Conservation (phyloP, 2,329 filamentous ascomycete genomes). For the Exophiala spinifera region DNA sequence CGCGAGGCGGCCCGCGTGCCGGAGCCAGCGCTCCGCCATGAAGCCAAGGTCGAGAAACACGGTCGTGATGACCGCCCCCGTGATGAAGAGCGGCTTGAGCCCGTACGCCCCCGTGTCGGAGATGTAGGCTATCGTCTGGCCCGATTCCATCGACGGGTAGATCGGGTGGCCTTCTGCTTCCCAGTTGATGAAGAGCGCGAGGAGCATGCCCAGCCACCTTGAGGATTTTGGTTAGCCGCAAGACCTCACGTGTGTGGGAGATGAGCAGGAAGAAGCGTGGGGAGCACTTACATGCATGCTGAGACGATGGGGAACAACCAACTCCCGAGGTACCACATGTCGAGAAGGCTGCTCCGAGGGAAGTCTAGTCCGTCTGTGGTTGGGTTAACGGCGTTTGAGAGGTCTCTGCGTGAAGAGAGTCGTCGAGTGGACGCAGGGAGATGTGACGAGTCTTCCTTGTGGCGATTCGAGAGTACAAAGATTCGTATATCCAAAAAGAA, state of each 20-base stretch:
- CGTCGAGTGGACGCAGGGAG: too few species aligned
- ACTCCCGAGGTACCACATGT: conserved; percentile 27
- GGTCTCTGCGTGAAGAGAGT: too few species aligned
- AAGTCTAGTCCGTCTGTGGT: too few species aligned
- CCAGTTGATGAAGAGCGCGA: conserved; percentile 61
- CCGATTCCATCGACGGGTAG: conserved; percentile 50
- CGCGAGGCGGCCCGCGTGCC: conserved; percentile 74
- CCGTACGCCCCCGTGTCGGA: conserved; percentile 57
- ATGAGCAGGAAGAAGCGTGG: background rate
- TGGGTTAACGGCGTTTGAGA: too few species aligned
- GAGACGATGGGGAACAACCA: conserved; percentile 57
- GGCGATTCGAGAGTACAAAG: too few species aligned
- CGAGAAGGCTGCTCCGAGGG: too few species aligned
- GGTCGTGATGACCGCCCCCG: conserved; percentile 61
- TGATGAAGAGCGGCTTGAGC: conserved; percentile 62
- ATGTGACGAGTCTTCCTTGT: background rate
- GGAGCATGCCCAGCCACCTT: conserved; percentile 56
- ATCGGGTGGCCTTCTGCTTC: conserved; percentile 49
- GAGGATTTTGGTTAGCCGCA: too few species aligned
- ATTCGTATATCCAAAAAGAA: too few species aligned
- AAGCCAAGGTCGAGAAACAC: conserved; percentile 80
- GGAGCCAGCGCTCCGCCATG: conserved; percentile 75
- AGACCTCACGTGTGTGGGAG: too few species aligned
- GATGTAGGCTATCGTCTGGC: conserved; percentile 56
- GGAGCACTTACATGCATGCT: conserved; percentile 40